Percentiles rank a stretch among this genome's conserved stretches.
Evolutionary conservation across 73 alveolate species (phyloP).

Genomic region (Stentor roeselii): DNA sequence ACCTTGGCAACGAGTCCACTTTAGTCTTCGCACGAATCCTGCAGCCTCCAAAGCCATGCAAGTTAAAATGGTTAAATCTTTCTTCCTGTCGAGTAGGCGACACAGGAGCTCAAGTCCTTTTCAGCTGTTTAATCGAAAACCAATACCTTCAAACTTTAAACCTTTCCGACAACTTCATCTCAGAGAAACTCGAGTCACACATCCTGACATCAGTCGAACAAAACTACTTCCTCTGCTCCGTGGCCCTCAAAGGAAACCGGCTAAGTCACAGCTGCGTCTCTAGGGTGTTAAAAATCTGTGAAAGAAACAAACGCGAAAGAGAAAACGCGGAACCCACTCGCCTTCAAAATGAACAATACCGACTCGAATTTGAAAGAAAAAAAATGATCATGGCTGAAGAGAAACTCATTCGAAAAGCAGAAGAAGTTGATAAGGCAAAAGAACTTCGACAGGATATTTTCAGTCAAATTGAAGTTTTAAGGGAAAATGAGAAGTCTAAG

Average conservation of each 20-base stretch:
- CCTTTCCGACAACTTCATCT: constrained; percentile 90
- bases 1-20: constrained; percentile 90
- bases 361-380: constrained; percentile 84
- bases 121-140: constrained; percentile 36
- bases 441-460: constrained; percentile 64
- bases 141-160: constrained; percentile 71
- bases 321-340: constrained; percentile 89
- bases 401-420: constrained; percentile 61
- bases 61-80: constrained; percentile 24
- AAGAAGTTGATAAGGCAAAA: constrained; percentile 71
- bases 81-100: constrained; percentile 39
- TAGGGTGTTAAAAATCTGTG: constrained; percentile 71
- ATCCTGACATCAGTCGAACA: constrained; percentile 85
- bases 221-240: constrained; percentile 72
- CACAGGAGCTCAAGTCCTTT: constrained; percentile 64
- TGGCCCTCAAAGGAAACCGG: constrained; percentile 86
- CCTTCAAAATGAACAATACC: constrained; percentile 83
- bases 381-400: constrained; percentile 83
- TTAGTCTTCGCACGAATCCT: constrained; percentile 77
- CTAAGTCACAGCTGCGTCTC: constrained; percentile 86
- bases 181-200: constrained; percentile 88
- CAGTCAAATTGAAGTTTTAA: constrained; percentile 67
- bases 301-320: constrained; percentile 64
- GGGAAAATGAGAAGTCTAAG: constrained; percentile 69
- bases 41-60: constrained; percentile 28